Conservation (phyloP, 352 stramenopile genomes). For the Phytophthora foliorum region DNA sequence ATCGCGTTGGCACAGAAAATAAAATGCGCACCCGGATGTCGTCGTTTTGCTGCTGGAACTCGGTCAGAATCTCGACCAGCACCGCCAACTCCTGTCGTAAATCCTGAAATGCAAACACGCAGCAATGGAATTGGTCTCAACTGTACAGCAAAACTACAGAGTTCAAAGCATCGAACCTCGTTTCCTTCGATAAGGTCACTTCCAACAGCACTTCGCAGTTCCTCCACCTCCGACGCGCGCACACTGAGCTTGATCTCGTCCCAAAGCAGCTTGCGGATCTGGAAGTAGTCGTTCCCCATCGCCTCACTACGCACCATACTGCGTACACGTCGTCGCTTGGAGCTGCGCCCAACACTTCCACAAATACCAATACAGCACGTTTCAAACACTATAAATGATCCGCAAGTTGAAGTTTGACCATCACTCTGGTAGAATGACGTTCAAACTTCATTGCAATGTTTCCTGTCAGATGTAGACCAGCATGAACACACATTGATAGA, state of each 20-base stretch:
- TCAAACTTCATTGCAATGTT: conserved; percentile 25
- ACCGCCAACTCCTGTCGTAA: conserved; percentile 64
- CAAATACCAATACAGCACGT: conserved; percentile 19
- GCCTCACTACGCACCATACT: conserved; percentile 14
- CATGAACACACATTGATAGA: neutral
- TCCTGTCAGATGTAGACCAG: neutral
- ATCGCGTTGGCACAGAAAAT: neutral
- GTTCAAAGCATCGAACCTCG: conserved; percentile 37
- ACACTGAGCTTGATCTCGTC: conserved; percentile 72
- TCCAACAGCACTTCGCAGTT: conserved; percentile 69
- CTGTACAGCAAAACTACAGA: neutral
- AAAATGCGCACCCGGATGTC: conserved; percentile 60
- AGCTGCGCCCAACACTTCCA: neutral
- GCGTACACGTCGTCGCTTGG: neutral
- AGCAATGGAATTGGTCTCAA: neutral
- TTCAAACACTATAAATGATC: conserved; percentile 21
- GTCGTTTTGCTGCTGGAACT: conserved; percentile 87
- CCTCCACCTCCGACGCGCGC: conserved; percentile 63
- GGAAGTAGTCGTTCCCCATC: conserved; percentile 70
- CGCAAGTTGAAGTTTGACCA: conserved; percentile 27
- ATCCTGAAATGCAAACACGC: conserved; percentile 38
- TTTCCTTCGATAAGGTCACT: conserved; percentile 79
- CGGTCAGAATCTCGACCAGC: conserved; percentile 77
- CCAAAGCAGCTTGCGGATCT: conserved; percentile 78
- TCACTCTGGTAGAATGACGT: conserved; percentile 24